Evolutionary conservation across 2,329 filamentous ascomycete species (phyloP), one percentile per base, ranked within the genome.

Genomic region (Keithomyces neogunnii): DNA sequence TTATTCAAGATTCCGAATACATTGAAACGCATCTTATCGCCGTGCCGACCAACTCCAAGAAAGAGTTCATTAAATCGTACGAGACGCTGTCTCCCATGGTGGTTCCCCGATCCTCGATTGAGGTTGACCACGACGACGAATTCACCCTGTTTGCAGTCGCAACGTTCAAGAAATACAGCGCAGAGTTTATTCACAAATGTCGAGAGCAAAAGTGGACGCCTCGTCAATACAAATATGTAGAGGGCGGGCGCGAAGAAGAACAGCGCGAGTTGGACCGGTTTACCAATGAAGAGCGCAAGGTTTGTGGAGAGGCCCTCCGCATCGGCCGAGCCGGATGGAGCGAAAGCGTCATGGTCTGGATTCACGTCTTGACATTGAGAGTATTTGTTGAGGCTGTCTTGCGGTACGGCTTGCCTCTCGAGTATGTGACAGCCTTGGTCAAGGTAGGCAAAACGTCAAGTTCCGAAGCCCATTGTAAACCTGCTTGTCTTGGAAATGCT

Each of bases 311-410:
- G 72, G 90, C 91, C 3, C 69, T 99, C 63, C 81, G 90, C 57
- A 77, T 96, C 61, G 89, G 86, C 11, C 78, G 91, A 56, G 95
- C 89, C n/a, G 90, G 89, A 13, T 99, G 93, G 82, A 92, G 89
- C 64, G 93, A 99, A 72, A 86, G 86, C 56, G 89, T 96, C 58
- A 96, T 96, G 89, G 86, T 92, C 50, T 96, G 91, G 89, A 80
- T 95, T 47, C 93, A 99, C 65, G 87, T 96, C 31, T 76, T 97
- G 63, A 88, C 91, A 5, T 72, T 99, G 62, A 78, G 93, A 50
- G 91, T 97, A 26, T 99, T 97, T 69, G 93, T 99, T 26, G 93
- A 99, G 77, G 96, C 91, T 4, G 93, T 99, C n/a, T 74, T 99
- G 64, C 83, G 93, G 58, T 99, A 99, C 64, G 93, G 93, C 31